Base-by-base conservation (phyloP, 2,329 filamentous ascomycete species). In the Hypoxylon sp. region DNA sequence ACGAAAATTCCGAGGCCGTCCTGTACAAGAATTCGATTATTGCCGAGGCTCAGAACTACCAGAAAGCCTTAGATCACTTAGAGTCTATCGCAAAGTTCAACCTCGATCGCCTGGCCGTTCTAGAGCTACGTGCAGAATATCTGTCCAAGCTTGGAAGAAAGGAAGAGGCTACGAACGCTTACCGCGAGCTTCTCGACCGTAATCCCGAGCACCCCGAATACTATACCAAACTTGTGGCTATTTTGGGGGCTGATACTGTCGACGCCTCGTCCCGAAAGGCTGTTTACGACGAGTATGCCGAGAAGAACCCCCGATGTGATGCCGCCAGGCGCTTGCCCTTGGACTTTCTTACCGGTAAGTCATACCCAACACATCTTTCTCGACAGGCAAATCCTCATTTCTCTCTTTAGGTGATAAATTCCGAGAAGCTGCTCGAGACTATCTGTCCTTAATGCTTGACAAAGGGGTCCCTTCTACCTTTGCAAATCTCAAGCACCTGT, bases 1-100 rank as follows among this genome's bases (percentile, higher is more conserved):
- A 94, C 70, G 95, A 99, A 75, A 91, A 98, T 75, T 95, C 93
- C 26, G 95, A 99, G 78, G 92, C 94, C 40, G 81, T 92, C 55
- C 81, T 99, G 77, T 99, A 99, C 80, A 97, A 97, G 78, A 99
- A 97, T 77, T 85, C 83, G 42, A 87, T 99, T 70, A 98, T 99
- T 72, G 92, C 91, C 31, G 96, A 98, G 77, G 86, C 87, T 55
- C 93, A 93, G 13, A 89, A 98, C 65, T 83, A 87, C 47, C 82
- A 96, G 70, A 86, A 89, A 69, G 95, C 95, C 4, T 78, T 98
- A 70, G 88, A 96, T 63, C 92, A 99, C 70, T 81, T 99, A 35
- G 88, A 97, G 57, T 82, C 84, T 9, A 85, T 90, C 47, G 85
- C 86, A 3, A 94, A 92, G 79, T 80, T 86, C 66, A 92, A 88